A percentile compares a stretch with the other conserved stretches of the same genome.
phyloP scores from a whole-genome alignment of 306 rosid genomes.

The Cucurbita pepo region DNA sequence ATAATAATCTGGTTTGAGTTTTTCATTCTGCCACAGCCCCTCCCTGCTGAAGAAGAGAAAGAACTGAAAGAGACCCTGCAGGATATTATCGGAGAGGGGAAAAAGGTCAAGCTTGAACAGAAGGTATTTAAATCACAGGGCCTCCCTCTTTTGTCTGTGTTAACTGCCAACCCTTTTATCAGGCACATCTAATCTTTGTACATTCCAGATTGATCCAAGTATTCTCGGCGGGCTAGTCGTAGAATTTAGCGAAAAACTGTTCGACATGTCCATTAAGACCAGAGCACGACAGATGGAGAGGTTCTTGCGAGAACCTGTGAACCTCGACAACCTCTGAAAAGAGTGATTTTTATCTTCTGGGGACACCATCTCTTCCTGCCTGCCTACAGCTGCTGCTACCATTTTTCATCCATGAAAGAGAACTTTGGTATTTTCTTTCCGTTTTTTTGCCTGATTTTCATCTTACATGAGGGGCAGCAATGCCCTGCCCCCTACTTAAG shows the following conservation, averaged over 20 bases:
- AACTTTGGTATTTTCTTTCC: background rate
- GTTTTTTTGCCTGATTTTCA: background rate
- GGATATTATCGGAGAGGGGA: constrained; percentile 54
- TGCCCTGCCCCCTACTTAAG: background rate
- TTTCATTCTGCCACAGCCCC: constrained; percentile 37
- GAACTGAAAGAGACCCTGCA: constrained; percentile 71
- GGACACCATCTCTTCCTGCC: background rate
- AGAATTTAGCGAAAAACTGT: constrained; percentile 59
- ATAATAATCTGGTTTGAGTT: background rate
- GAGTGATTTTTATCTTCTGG: constrained; percentile 2
- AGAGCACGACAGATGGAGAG: constrained; percentile 91
- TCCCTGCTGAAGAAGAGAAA: constrained; percentile 41
- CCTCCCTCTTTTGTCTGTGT: background rate
- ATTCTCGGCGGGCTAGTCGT: constrained; percentile 74
- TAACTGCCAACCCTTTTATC: background rate
- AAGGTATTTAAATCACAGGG: constrained; percentile 35
- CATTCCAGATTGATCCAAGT: constrained; percentile 65
- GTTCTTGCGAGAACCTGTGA: constrained; percentile 55
- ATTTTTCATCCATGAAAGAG: background rate
- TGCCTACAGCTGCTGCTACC: background rate
- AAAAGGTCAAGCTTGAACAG: constrained; percentile 59
- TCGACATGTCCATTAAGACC: constrained; percentile 84
- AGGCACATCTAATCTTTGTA: background rate
- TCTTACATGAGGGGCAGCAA: background rate
- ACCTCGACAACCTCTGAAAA: constrained; percentile 31